Conservation (phyloP, 495 filamentous ascomycete genomes). For the Penicilliopsis zonata region DNA sequence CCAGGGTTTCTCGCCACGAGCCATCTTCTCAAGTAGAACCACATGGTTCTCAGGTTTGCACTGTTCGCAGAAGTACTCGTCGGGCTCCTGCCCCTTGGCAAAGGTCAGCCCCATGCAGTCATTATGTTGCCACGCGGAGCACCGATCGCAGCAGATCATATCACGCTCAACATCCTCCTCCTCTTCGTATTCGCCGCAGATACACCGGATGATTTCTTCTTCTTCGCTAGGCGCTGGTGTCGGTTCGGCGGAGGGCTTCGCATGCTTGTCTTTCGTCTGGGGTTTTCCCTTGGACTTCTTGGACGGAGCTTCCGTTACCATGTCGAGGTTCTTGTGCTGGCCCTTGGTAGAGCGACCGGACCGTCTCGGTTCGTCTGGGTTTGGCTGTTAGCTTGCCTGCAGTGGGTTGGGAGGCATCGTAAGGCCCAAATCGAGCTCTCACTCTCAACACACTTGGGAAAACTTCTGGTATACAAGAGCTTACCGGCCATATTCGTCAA, state of each 20-base stretch:
- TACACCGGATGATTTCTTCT: slow-evolving; percentile 75
- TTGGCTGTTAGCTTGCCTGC: slow-evolving; percentile 20
- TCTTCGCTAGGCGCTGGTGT: slow-evolving; percentile 47
- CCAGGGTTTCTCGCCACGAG: slow-evolving; percentile 75
- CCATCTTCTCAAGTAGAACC: slow-evolving; percentile 58
- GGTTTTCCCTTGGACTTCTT: slow-evolving; percentile 53
- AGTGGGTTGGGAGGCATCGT: too few species aligned
- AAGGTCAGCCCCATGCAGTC: slow-evolving; percentile 83
- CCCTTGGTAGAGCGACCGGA: slow-evolving; percentile 93
- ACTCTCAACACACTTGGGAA: too few species aligned
- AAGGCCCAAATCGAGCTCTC: too few species aligned
- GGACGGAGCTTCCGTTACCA: slow-evolving; percentile 46
- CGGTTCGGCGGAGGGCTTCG: slow-evolving; percentile 35
- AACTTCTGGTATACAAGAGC: slow-evolving; percentile 28
- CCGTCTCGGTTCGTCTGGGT: slow-evolving; percentile 72
- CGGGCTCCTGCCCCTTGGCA: slow-evolving; percentile 59
- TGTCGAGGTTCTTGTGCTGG: slow-evolving; percentile 76
- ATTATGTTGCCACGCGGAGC: slow-evolving; percentile 92
- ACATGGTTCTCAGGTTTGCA: slow-evolving; percentile 77
- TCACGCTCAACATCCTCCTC: slow-evolving; percentile 68
- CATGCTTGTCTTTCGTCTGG: slow-evolving; percentile 39
- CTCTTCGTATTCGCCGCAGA: slow-evolving; percentile 80
- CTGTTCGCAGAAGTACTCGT: slow-evolving; percentile 80
- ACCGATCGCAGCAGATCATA: slow-evolving; percentile 86
- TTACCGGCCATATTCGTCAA: slow-evolving; percentile 38